Percentiles rank a stretch among this genome's conserved stretches.
Evolutionary conservation across 805 yeast genomes (phyloP).

Genomic region (Candida qinlingensis): DNA sequence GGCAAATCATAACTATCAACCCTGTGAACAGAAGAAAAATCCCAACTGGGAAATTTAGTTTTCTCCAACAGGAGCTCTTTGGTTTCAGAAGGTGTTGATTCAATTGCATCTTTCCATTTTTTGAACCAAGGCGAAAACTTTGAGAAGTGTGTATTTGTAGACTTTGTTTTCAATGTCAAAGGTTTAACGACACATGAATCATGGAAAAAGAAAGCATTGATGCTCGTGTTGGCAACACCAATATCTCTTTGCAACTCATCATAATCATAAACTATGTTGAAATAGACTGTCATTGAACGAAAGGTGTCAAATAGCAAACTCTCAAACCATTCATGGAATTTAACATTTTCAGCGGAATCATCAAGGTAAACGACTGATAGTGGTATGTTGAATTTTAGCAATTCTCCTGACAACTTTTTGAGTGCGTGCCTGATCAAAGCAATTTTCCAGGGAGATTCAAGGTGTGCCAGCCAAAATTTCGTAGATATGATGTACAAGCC

Average conservation of each 20-base stretch:
- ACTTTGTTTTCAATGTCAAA: constrained; percentile 30
- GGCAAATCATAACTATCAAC: constrained; percentile 14
- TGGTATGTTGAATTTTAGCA: constrained; percentile 34
- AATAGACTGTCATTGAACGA: constrained; percentile 17
- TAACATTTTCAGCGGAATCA: constrained; percentile 7
- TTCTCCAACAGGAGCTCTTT: no score
- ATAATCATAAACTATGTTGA: constrained; percentile 31
- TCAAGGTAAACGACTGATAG: constrained; percentile 24
- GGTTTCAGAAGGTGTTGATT: constrained; percentile 5
- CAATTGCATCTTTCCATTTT: constrained; percentile 33
- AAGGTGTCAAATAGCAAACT: constrained; percentile 10
- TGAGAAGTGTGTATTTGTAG: constrained; percentile 39
- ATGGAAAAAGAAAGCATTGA: constrained; percentile 27
- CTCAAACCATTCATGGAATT: constrained; percentile 23
- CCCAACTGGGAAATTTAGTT: no score
- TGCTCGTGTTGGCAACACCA: constrained; percentile 13
- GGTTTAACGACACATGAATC: constrained; percentile 41
- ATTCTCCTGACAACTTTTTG: constrained; percentile 25
- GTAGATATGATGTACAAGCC: constrained; percentile 38
- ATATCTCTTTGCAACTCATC: constrained; percentile 32
- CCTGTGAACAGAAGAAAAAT: no score
- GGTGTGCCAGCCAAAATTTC: constrained; percentile 37
- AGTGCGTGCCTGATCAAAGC: constrained; percentile 34
- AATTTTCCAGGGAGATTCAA: constrained; percentile 38
- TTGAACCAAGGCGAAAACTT: constrained; percentile 46